These are phyloP conservation scores for Aspergillus sergii DNA, from an alignment of 2,329 filamentous ascomycete genomes.

Conservation along the genomic window DNA sequence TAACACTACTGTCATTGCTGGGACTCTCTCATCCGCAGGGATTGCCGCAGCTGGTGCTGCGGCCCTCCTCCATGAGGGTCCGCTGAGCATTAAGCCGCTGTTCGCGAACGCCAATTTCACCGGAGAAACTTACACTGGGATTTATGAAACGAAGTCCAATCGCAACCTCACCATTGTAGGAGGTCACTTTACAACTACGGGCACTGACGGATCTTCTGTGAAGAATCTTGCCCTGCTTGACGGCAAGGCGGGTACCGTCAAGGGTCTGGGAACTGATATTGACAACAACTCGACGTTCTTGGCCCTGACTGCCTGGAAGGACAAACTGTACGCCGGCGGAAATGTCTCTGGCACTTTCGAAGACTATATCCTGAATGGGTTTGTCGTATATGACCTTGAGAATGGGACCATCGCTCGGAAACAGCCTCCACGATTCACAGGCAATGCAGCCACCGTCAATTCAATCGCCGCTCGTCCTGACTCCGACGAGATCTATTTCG, in stretches of 20 bases:
- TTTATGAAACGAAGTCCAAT: slow-evolving; percentile 70
- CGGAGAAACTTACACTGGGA: slow-evolving; percentile 65
- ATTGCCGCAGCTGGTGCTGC: slow-evolving; percentile 73
- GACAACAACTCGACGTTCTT: slow-evolving; percentile 74
- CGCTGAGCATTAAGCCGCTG: slow-evolving; percentile 43
- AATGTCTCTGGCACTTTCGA: slow-evolving; percentile 70
- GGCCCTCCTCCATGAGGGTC: slow-evolving; percentile 55
- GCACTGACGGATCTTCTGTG: slow-evolving; percentile 69
- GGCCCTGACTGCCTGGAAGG: slow-evolving; percentile 67
- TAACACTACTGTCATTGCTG: slow-evolving; percentile 70
- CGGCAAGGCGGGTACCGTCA: slow-evolving; percentile 68
- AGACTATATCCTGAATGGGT: slow-evolving; percentile 65
- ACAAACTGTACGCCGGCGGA: slow-evolving; percentile 80
- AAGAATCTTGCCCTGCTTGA: slow-evolving; percentile 84
- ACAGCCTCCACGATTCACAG: slow-evolving; percentile 76
- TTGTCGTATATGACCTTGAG: slow-evolving; percentile 78
- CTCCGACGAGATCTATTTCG: slow-evolving; percentile 77
- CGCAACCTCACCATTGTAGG: slow-evolving; percentile 85
- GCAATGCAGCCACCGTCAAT: slow-evolving; percentile 71
- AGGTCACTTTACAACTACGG: slow-evolving; percentile 77
- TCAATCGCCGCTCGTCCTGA: slow-evolving; percentile 73
- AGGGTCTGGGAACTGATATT: slow-evolving; percentile 67
- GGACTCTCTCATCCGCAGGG: slow-evolving; percentile 77
- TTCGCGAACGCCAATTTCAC: slow-evolving; percentile 48
- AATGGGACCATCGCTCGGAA: slow-evolving; percentile 61